Base-by-base conservation (phyloP, 208 protist species). In the Phytomonas serpens region DNA sequence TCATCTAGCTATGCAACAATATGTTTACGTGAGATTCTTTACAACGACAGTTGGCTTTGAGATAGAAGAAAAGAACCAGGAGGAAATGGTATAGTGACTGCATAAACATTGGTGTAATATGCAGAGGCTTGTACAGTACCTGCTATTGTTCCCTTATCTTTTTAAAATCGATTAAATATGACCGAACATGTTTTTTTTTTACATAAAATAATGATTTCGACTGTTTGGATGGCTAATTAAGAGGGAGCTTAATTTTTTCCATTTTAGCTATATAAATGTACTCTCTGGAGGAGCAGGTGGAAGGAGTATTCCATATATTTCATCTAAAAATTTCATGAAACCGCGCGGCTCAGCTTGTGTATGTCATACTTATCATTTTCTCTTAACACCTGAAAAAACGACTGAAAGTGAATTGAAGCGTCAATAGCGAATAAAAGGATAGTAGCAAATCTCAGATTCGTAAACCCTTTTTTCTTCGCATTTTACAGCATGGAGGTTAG, bases 1-100 rank as follows among this genome's bases (percentile, higher is more conserved):
- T 80, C 84, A n/a, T 93, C 88, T 6, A 85, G 80, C 75, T 95
- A 95, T 75, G 90, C 90, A 13, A 95, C 90, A 29, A 73, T 95
- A 13, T 83, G 90, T 51, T 77, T 95, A 34, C 85, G 88, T 0
- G 88, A 93, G 72, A 79, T 93, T 38, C 77, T 93, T 3, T 80
- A 79, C 16, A 84, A 67, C 52, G 81, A 89, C 61, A 72, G 81
- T 74, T 89, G 87, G 83, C 92, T 85, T 85, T 89, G 61, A 81
- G 19, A 27, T 6, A 19, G 19, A 57, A 57, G 6, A 27, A n/a
- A 38, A 57, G 47, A 11, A 57, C 19, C 47, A 57, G 10, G 47
- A 57, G 19, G 47, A 57, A 27, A 27, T 5, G 47, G 27, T 27
- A 27, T 23, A 57, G 47, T 36, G 6, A 36, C 47, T 57, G 47